Evolutionary conservation across 106 monocot species (phyloP), one percentile per base, ranked within the genome.

Genomic region (Acorus calamus): DNA sequence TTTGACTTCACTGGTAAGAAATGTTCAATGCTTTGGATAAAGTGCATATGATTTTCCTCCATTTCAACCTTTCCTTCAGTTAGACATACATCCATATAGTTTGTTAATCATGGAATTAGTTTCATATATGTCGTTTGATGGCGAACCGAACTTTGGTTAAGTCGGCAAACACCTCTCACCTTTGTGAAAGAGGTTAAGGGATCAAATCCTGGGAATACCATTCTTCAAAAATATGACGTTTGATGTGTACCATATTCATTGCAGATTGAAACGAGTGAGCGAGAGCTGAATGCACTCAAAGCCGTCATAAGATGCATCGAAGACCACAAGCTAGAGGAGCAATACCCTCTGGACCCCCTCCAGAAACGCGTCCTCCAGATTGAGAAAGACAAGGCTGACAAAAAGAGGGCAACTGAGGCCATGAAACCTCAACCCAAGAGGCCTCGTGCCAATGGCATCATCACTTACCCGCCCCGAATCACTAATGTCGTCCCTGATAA

Each of bases 361-460:
- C 83, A 81, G 65, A 94, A 86, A 69, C 65, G 89, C 11, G 67
- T 94, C 58, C 14, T 79, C n/a, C 86, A 86, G 66, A 71, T 94
- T 5, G 89, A 89, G 76, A 89, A 94, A 70, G 89, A 75, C 11
- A 89, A 94, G 77, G 94, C 94, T 11, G 94, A 94, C 81, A 89
- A 86, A 67, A 81, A 89, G 54, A 78, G 94, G 52, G 89, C 81
- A 8, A 79, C 76, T 3, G 94, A 94, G 71, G 83, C 83, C 14
- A 76, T 79, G 11, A 94, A 89, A 58, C 86, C 94, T 3, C 86
- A 89, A 56, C 76, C 89, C 47, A 94, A 94, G 72, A 63, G 94
- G 71, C 86, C 89, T 14, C 86, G 89, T 50, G 94, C 89, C 13
- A 89, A 53, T 64, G 88, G 82, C 54, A 76, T 60, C 12, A 71